phyloP scores from a whole-genome alignment of 805 yeast genomes.

The Cyberlindnera misumaiensis region DNA sequence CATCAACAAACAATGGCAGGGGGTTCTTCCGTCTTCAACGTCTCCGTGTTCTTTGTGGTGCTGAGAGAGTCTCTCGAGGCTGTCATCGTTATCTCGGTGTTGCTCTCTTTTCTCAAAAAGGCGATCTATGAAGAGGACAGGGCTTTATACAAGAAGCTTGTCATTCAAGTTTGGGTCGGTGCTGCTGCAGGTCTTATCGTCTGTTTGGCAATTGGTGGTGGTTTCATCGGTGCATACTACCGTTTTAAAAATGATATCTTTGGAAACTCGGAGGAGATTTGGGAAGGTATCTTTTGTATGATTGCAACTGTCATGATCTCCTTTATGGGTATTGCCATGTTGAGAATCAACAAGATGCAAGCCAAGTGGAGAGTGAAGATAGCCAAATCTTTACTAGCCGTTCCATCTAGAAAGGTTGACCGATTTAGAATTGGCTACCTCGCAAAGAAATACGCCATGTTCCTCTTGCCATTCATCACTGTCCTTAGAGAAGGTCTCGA shows the following conservation, averaged over 20 bases:
- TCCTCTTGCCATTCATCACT: constrained; percentile 83
- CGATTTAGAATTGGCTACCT: constrained; percentile 48
- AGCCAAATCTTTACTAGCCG: constrained; percentile 70
- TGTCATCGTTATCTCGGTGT: constrained; percentile 81
- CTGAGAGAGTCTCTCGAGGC: constrained; percentile 95
- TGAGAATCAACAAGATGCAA: constrained; percentile 92
- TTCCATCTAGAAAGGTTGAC: constrained; percentile 43
- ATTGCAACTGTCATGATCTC: constrained; percentile 88
- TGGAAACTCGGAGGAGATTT: constrained; percentile 80
- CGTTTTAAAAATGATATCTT: constrained; percentile 76
- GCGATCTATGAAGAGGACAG: constrained; percentile 58
- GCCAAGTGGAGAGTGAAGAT: constrained; percentile 95
- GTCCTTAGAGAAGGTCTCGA: constrained; percentile 95
- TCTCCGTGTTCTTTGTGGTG: constrained; percentile 74
- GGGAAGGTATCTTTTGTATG: constrained; percentile 95
- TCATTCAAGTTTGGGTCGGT: constrained; percentile 87
- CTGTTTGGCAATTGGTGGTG: constrained; percentile 84
- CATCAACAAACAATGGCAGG: background rate
- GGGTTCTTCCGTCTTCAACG: constrained; percentile 25
- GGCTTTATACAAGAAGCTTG: constrained; percentile 50
- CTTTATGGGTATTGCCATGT: constrained; percentile 93
- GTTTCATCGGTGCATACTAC: constrained; percentile 91
- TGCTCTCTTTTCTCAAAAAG: constrained; percentile 86
- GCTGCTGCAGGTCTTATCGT: constrained; percentile 62
- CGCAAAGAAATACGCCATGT: constrained; percentile 77